Evolutionary conservation across 2,329 filamentous ascomycete genomes (phyloP), one percentile per base, ranked within the genome.

Genomic region (Fusarium piperis): DNA sequence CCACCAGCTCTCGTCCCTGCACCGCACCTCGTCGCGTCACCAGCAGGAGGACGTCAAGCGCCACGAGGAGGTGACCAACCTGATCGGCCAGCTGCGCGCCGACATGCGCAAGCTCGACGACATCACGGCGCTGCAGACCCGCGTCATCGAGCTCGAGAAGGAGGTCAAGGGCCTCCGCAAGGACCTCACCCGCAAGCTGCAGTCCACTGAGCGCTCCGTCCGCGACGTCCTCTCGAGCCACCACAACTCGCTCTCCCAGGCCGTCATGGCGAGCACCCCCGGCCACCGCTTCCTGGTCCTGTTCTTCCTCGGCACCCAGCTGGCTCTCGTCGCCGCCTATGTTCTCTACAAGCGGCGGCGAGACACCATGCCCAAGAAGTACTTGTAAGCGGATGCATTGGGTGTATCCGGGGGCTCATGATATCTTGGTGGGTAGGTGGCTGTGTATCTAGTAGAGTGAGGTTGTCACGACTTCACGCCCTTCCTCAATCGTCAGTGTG

Each of bases 281-380:
- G 83, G 85, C 32, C 87, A 90, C 78, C 82, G 83, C 18, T 84
- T 80, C 71, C 80, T 90, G 74, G 88, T 97, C 71, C 87, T 92
- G 76, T 83, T 94, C 66, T 87, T 97, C 65, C 85, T 97, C 62
- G 90, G 88, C 18, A 90, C 93, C 70, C 94, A 98, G 82, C 78
- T 93, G 55, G 79, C 94, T 72, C 84, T 97, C 33, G 89, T 89
- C 0, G 89, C 82, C 3, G 88, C 86, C 1, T 97, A 95, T 78
- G 80, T 94, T 38, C 79, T 91, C 65, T 97, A 97, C 83, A 97
- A 97, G 88, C 88, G 90, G 75, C 91, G 92, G 78, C 89, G 92
- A 82, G 86, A 89, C 39, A 90, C 86, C 71, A 89, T 90, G 81
- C 94, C 94, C n/a, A 97, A 97, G 87, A 98, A 98, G 84, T 98